These are phyloP conservation scores for Ceratobasidium sp. DNA, from an alignment of 1,284 basidiomycete species.

Conservation along the genomic window DNA sequence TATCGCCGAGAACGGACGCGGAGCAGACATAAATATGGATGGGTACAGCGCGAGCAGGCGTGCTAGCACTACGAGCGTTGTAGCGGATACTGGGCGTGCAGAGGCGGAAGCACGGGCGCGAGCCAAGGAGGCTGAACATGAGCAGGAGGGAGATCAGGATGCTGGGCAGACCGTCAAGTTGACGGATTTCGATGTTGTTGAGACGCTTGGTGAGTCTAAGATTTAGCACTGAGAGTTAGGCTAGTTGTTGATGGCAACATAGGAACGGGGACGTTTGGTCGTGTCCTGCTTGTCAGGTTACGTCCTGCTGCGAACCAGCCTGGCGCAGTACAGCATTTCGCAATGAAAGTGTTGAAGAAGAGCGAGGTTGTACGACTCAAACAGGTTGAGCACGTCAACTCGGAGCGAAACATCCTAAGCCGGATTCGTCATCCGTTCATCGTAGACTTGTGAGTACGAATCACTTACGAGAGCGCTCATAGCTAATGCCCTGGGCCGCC, in stretches of 20 bases:
- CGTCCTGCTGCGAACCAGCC: conserved; percentile 60
- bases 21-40: not conserved
- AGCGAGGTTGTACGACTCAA: conserved; percentile 94
- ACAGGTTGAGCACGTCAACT: conserved; percentile 98
- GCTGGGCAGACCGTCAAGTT: conserved; percentile 60
- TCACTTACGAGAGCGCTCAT: conserved; percentile 63
- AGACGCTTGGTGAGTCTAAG: conserved; percentile 70
- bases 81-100: conserved; percentile 24
- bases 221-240: conserved; percentile 41
- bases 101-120: conserved; percentile 7
- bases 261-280: conserved; percentile 95
- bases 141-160: conserved; percentile 39
- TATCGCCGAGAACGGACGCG: conserved; percentile 7
- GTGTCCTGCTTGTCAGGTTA: conserved; percentile 85
- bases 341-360: conserved; percentile 93
- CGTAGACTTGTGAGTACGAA: conserved; percentile 65
- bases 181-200: conserved; percentile 82
- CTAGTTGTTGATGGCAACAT: not conserved
- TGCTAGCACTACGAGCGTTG: conserved; percentile 13
- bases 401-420: conserved; percentile 94
- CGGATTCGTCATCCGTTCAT: conserved; percentile 84
- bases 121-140: conserved; percentile 27
- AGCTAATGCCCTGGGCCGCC: not conserved
- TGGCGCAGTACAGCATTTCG: conserved; percentile 71
- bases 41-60: conserved; percentile 1